phyloP scores from a whole-genome alignment of 495 filamentous ascomycete genomes.

The Neurospora tetrasperma region DNA sequence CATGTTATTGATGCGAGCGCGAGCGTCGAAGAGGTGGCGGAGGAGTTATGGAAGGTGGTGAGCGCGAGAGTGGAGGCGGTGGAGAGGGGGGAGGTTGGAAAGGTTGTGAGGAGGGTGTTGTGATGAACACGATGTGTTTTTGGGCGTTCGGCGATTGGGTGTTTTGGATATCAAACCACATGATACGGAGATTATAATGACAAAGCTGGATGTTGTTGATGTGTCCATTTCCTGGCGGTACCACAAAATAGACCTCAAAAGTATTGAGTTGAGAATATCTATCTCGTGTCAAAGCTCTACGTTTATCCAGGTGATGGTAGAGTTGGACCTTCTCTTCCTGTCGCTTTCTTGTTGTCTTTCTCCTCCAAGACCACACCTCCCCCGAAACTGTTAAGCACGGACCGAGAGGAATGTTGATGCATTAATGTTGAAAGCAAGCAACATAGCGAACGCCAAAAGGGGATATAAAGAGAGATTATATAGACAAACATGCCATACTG shows the following conservation, averaged over 20 bases:
- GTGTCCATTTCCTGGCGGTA: too few species aligned
- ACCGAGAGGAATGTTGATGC: background rate
- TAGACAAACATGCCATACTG: background rate
- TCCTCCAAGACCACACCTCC: background rate
- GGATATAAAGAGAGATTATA: background rate
- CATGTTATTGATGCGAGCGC: slow-evolving; percentile 44
- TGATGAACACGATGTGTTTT: slow-evolving; percentile 6
- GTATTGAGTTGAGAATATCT: too few species aligned
- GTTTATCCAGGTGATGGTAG: too few species aligned
- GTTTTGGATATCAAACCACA: too few species aligned
- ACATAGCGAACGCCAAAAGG: background rate
- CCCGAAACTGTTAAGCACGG: background rate
- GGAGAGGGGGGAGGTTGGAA: slow-evolving; percentile 36
- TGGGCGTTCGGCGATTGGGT: too few species aligned
- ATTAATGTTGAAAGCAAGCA: background rate
- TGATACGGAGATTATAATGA: too few species aligned
- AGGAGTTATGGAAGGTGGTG: slow-evolving; percentile 41
- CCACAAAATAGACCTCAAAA: too few species aligned
- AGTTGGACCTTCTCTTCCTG: too few species aligned
- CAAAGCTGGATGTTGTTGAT: too few species aligned
- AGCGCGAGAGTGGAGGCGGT: slow-evolving; percentile 34
- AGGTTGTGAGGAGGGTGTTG: slow-evolving; percentile 29
- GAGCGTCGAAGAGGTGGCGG: slow-evolving; percentile 39
- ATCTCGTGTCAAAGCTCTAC: too few species aligned
- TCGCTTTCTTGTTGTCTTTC: too few species aligned